phyloP scores from a whole-genome alignment of 169 alveolate species.

The Ichthyophthirius multifiliis region DNA sequence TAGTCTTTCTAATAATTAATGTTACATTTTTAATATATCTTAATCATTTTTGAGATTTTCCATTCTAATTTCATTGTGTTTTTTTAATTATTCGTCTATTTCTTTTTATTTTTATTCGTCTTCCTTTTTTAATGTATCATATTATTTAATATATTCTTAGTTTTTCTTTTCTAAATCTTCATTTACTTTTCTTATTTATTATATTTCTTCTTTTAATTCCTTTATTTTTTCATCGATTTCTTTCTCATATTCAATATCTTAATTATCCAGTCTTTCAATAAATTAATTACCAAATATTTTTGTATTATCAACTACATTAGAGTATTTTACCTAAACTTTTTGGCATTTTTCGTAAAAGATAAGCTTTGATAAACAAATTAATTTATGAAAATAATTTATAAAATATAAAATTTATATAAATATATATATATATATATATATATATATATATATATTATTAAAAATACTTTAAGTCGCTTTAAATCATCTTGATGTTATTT shows the following conservation, averaged over 20 bases:
- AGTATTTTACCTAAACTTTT: slow-evolving; percentile 37
- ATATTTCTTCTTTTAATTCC: slow-evolving; percentile 37
- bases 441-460: not conserved
- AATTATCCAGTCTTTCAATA: slow-evolving; percentile 34
- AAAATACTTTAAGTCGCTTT: slow-evolving; percentile 13
- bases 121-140: slow-evolving; percentile 26
- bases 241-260: slow-evolving; percentile 41
- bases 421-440: not conserved
- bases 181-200: slow-evolving; percentile 28
- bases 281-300: slow-evolving; percentile 40
- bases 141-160: not conserved
- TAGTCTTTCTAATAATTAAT: slow-evolving; percentile 38
- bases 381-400: not conserved
- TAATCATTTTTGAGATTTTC: slow-evolving; percentile 45
- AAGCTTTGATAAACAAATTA: not conserved
- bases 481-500: slow-evolving; percentile 26
- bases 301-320: slow-evolving; percentile 41
- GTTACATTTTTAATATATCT: slow-evolving; percentile 37
- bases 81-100: slow-evolving; percentile 16
- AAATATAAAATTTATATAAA: not conserved
- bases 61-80: slow-evolving; percentile 35
- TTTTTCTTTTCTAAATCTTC: slow-evolving; percentile 32
- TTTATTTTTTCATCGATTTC: slow-evolving; percentile 42
- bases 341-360: slow-evolving; percentile 39
- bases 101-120: slow-evolving; percentile 26